phyloP scores from a whole-genome alignment of 176 grass and related monocot species.

The Oryza punctata region DNA sequence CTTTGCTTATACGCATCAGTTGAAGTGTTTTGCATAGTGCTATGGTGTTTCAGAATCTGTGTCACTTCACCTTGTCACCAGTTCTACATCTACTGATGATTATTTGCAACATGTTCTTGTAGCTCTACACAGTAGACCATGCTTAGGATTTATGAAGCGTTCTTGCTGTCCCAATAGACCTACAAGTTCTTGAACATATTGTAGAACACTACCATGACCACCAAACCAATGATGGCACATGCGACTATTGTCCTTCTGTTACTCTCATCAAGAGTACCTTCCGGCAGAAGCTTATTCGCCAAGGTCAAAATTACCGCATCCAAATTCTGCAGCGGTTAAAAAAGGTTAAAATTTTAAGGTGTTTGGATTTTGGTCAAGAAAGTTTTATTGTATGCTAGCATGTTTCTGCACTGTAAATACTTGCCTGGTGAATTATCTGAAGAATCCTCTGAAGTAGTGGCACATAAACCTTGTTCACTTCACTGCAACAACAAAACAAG shows the following conservation, averaged over 20 bases:
- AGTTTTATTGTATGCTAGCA: too few relatives aligned
- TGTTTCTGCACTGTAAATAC: not conserved
- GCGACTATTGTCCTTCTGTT: constrained; percentile 39
- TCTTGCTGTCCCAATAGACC: not conserved
- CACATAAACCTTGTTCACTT: constrained; percentile 47
- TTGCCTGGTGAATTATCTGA: constrained; percentile 47
- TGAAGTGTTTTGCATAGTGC: not conserved
- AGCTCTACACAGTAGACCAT: not conserved
- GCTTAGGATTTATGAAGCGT: too few relatives aligned
- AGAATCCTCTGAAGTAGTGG: constrained; percentile 46
- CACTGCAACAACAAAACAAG: not conserved
- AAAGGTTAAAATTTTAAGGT: not conserved
- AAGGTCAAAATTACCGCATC: constrained; percentile 47
- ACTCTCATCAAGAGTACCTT: constrained; percentile 49
- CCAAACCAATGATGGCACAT: constrained; percentile 44
- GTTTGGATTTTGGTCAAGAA: too few relatives aligned
- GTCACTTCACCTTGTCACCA: not conserved
- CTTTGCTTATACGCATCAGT: not conserved
- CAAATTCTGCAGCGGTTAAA: constrained; percentile 51
- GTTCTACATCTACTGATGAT: not conserved
- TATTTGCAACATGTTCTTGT: constrained; percentile 17
- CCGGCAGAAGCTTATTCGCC: constrained; percentile 55
- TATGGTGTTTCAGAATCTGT: not conserved
- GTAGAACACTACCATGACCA: constrained; percentile 54
- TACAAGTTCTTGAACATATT: constrained; percentile 52